Evolutionary conservation across 208 protist species (phyloP), one percentile per base, ranked within the genome.

Genomic region (Trypanosoma brucei): DNA sequence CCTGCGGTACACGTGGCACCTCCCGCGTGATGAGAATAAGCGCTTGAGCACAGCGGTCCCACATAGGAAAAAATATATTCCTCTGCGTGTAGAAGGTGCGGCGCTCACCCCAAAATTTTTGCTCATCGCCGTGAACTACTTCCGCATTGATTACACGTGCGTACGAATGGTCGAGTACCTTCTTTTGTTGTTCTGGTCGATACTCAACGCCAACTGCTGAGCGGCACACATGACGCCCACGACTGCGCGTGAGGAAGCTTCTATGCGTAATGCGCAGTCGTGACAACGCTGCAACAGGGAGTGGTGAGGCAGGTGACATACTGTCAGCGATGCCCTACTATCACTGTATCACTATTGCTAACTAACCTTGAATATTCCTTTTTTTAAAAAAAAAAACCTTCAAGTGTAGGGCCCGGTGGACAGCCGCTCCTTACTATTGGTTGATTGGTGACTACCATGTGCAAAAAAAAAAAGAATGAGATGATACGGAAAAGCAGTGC

Each of bases 111-210:
- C 86, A 95, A 58, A 92, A 95, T 0, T 3, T 37, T 45, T 92
- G 86, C 54, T 95, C 85, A 59, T 95, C 88, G 9, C 81, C 84
- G 75, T 95, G 88, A 30, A 95, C 50, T 0, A 53, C 59, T 69
- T 92, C 85, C 0, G 88, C 88, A 54, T 95, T 80, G 48, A 95
- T 90, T 37, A 91, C 70, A 22, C 88, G 83, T n/a, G 67, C 75
- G 40, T 81, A 88, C 40, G 51, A 66, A 9, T 72, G 71, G 0
- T 49, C 49, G 51, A 66, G 60, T 59, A 88, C 81, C 11, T 67
- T 52, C 1, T 60, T 56, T 40, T 84, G 62, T 74, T 87, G 78
- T 2, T 64, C 38, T 9, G 70, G 75, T 1, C 68, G 78, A 77
- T 92, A 94, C 55, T 91, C 84, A 0, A 91, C 77, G 6, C 78